These are phyloP conservation scores for Metschnikowia bowlesiae DNA, from an alignment of 805 yeast genomes.

Conservation along the genomic window DNA sequence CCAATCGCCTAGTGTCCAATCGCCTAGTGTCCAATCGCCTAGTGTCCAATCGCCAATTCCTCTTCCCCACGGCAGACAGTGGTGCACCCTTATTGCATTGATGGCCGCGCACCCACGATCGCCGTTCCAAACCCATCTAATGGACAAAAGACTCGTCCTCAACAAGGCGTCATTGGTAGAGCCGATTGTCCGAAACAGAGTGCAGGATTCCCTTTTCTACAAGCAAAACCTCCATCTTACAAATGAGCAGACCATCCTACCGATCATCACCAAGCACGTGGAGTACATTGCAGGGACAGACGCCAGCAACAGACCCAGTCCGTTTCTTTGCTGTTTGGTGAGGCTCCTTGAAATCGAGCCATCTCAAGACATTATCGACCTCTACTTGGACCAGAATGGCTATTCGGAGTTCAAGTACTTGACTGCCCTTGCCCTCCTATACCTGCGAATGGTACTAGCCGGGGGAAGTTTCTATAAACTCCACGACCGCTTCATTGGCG, in stretches of 20 bases:
- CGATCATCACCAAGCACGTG: constrained; percentile 31
- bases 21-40: no score
- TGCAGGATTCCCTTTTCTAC: constrained; percentile 41
- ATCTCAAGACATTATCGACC: constrained; percentile 46
- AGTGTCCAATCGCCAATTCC: no score
- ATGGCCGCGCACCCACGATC: not conserved
- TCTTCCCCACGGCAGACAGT: no score
- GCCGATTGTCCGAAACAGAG: constrained; percentile 38
- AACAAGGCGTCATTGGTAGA: constrained; percentile 36
- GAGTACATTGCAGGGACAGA: constrained; percentile 57
- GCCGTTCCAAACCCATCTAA: not conserved
- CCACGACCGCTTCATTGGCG: constrained; percentile 55
- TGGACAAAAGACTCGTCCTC: constrained; percentile 17
- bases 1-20: no score
- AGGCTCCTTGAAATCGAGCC: constrained; percentile 79
- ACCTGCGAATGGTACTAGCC: constrained; percentile 48
- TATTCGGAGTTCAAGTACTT: constrained; percentile 63
- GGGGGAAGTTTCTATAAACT: constrained; percentile 27
- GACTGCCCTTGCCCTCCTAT: constrained; percentile 65
- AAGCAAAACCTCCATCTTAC: constrained; percentile 38
- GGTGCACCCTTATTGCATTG: no score
- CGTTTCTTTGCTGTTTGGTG: constrained; percentile 71
- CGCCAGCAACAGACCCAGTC: constrained; percentile 55
- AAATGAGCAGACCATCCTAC: constrained; percentile 37
- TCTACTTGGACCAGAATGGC: constrained; percentile 54